Base-by-base conservation (phyloP, 2,329 filamentous ascomycete species). In the Colletotrichum somersetense region DNA sequence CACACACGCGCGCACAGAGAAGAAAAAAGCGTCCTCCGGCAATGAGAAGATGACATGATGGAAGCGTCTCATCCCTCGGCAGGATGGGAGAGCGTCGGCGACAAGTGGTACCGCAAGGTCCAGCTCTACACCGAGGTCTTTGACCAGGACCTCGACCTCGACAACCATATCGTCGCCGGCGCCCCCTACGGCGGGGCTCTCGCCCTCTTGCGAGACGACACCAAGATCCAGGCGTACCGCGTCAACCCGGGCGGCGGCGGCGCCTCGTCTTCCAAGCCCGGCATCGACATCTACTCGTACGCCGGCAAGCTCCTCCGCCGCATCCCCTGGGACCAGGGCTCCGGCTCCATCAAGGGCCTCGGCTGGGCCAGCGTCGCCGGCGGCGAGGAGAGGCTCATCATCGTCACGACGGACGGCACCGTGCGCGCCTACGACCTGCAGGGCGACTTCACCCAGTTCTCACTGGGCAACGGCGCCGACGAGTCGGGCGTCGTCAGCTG, bases 81-180 rank as follows among this genome's bases (percentile, higher is more conserved):
- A 78, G 94, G 96, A 82, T 99, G 96, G 96, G 95, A 97, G 86
- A 93, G 90, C 82, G 91, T 98, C 76, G 96, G 94, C 80, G 93
- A 97, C 83, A 92, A 91, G 78, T 98, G 97, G 87, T 99, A 98
- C 85, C 93, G 96, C 81, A 98, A 97, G 85, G 91, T 93, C 69
- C 93, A 96, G 82, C 90, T 97, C 73, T 99, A 98, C 86, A 95
- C 95, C 73, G 93, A 91, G 75, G 89, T 98, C 75, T 99, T 98
- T 81, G 95, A 97, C 83, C 90, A 93, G 79, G 95, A 97, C 80
- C 87, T 98, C 74, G 95, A 99, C 84, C 89, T 99, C 76, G 95
- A 98, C 85, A 97, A 96, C 85, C 97, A 97, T 85, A 88, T 96
- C 78, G 91, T 98, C 78, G 91, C 92, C 70, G 96, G 95, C 79